Evolutionary conservation across 2,329 filamentous ascomycete genomes (phyloP), one percentile per base, ranked within the genome.

Genomic region (Colletotrichum kahawae): DNA sequence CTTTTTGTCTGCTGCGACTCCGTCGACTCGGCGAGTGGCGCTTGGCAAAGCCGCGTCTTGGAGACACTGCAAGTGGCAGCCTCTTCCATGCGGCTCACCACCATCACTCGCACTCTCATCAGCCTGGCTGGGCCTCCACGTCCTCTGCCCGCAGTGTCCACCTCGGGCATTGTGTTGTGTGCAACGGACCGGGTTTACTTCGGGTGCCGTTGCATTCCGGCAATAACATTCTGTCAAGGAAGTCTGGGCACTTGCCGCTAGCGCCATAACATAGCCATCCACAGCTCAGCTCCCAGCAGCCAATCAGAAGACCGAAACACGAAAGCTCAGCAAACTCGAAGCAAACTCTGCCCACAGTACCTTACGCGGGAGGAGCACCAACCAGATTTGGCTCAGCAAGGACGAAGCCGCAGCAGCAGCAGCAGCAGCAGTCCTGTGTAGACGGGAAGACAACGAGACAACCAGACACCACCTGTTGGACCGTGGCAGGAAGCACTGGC

Each of bases 201-300:
- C 76, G 74, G 76, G 38, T 51, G 21, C n/a, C 31, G 8, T 24
- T 36, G 54, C 67, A 77, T 77, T 76, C 67, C 67, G 56, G 43
- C 74, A 60, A 74, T 74, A 76, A 75, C 74, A 77, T 48, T 31
- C 21, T 57, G 71, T 72, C 67, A 69, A 69, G 24, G 48, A 74
- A 62, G 57, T 62, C 65, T 70, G 74, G 59, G 63, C 48, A 69
- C 48, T 59, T 24, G 36, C 14, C 70, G 76, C 74, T 77, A 77
- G 70, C 71, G 75, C 67, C 54, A 77, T 71, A 77, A 77, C 76
- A 77, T 38, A 72, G 48, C 72, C 64, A 71, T 70, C 72, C 72
- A 75, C 71, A 70, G 38, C 56, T 67, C n/a, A 74, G 70, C 70
- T 69, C 36, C 57, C 18, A 34, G 14, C 34, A 64, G 33, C 73